Evolutionary conservation across 768 basidiomycete species (phyloP).

Genomic region (Suillus sp.): DNA sequence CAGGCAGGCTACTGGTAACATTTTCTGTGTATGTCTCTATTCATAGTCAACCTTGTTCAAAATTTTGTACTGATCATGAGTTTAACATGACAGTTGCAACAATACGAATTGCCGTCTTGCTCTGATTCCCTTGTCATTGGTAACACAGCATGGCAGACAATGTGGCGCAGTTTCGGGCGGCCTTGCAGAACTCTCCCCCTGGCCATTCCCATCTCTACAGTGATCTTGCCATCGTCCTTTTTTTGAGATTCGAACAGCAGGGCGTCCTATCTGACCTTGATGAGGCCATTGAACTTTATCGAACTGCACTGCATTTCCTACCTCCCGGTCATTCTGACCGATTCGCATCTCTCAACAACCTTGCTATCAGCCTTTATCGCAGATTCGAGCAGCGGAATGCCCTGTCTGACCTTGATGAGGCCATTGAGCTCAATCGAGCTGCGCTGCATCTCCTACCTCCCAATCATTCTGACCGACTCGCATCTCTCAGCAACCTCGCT

Average conservation of each 20-base stretch:
- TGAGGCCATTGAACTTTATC: conserved; percentile 17
- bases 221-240: background rate
- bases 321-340: conserved; percentile 15
- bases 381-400: background rate
- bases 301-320: conserved; percentile 21
- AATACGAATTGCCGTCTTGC: no score
- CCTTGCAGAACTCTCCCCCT: background rate
- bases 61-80: no score
- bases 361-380: background rate
- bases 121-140: no score
- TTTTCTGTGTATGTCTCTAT: no score
- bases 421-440: conserved; percentile 16
- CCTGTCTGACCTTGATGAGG: conserved; percentile 20
- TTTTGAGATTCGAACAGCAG: background rate
- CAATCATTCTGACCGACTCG: conserved; percentile 8
- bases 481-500: background rate
- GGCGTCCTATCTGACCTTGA: conserved; percentile 18
- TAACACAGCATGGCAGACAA: background rate
- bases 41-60: no score
- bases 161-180: background rate
- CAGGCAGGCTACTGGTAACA: no score
- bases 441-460: conserved; percentile 22
- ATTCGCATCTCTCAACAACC: background rate
- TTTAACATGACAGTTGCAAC: no score
- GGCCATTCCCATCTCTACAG: background rate